A percentile compares a stretch with the other conserved stretches of the same genome.
Conservation (phyloP, 1,284 basidiomycete species). For the Ustilago shanxiensis region DNA sequence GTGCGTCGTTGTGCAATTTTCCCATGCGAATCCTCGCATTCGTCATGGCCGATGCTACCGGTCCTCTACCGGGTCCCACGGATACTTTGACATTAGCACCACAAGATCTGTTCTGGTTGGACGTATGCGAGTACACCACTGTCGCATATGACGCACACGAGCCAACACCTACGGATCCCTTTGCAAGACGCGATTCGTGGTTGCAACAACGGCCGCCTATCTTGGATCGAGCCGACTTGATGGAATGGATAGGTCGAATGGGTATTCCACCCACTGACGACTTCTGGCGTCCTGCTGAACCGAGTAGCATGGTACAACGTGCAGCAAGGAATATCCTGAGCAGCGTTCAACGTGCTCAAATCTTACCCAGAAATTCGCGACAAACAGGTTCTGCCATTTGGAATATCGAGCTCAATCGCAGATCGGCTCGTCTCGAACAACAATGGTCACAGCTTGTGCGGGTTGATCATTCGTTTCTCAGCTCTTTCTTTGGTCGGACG, state of each 20-base stretch:
- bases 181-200: constrained; percentile 24
- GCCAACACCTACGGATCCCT: constrained; percentile 23
- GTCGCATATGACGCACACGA: constrained; percentile 20
- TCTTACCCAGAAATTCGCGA: constrained; percentile 14
- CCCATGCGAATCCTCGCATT: constrained; percentile 49
- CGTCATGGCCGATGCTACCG: constrained; percentile 16
- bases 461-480: constrained; percentile 27
- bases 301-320: constrained; percentile 27
- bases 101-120: constrained; percentile 46
- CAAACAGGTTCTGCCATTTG: constrained; percentile 20
- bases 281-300: constrained; percentile 32
- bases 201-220: constrained; percentile 32
- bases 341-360: constrained; percentile 39
- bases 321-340: constrained; percentile 41
- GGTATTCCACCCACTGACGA: constrained; percentile 24
- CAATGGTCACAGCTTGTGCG: constrained; percentile 22
- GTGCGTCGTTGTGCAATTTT: constrained; percentile 48
- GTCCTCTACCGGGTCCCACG: constrained; percentile 8
- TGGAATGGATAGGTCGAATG: constrained; percentile 15
- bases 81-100: constrained; percentile 12
- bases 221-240: constrained; percentile 31
- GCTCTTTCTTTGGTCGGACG: constrained; percentile 18
- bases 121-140: constrained; percentile 37
- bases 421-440: neutral
- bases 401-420: constrained; percentile 13